Evolutionary conservation across 2,329 filamentous ascomycete genomes (phyloP), one percentile per base, ranked within the genome.

Genomic region (Fusarium sp.): DNA sequence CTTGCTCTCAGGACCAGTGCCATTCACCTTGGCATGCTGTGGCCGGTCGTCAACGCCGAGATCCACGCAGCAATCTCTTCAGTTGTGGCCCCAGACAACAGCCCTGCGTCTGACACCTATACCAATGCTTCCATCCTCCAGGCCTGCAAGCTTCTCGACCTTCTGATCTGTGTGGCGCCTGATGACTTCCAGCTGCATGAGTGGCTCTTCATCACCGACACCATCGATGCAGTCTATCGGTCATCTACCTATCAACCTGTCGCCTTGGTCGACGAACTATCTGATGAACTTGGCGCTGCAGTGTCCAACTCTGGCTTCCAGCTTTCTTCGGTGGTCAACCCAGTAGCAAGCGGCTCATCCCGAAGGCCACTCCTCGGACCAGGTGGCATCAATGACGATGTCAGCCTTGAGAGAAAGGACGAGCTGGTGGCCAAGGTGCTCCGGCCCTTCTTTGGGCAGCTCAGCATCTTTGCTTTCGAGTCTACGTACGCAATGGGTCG

Each of bases 121-220:
- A 94, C 90, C 79, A 93, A 94, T 74, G 85, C 91, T 3, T 91
- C 93, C 3, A 86, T 98, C 18, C 85, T 99, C 4, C 96, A 99
- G 81, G 95, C 95, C 1, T 98, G 95, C 84, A 99, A 98, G 81
- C 88, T 99, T 4, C 88, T 99, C 5, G 97, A 99, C 79, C 87
- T 95, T 22, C 87, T 99, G n/a, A 89, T 98, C 16, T 92, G 95
- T 50, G 87, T 95, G 9, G 93, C 94, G 6, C 96, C 95, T 0
- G 97, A 99, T 76, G 97, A 99, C 81, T 99, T 98, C 84, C 97
- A 98, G 82, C 89, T 98, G n/a, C 93, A 97, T 79, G 95, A 98
- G 85, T 99, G 97, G 97, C 90, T 98, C 5, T 99, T 98, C 82
- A 92, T 99, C 65, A 97, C 95, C 2, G 97, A 99, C 82, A 98